Percentiles rank a stretch among this genome's conserved stretches.
Conservation (phyloP, 2,329 filamentous ascomycete species). For the Penicillium brasilianum region DNA sequence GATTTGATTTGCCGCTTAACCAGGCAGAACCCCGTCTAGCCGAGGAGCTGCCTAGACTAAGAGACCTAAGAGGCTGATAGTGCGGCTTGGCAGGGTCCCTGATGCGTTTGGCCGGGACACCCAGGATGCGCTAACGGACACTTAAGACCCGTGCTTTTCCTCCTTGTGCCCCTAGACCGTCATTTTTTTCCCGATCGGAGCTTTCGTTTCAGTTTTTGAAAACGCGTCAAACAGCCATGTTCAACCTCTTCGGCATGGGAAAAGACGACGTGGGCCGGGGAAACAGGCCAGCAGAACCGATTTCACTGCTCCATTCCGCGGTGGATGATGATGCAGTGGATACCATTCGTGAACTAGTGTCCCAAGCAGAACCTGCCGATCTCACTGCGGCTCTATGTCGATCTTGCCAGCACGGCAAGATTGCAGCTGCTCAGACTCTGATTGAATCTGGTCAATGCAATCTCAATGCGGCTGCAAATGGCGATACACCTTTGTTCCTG, state of each 20-base stretch:
- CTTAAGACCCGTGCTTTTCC: not conserved
- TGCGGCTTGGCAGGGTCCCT: not conserved
- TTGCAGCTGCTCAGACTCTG: not conserved
- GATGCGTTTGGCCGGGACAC: not conserved
- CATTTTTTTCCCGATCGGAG: not conserved
- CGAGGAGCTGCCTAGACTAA: not conserved
- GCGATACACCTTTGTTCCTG: slow-evolving; percentile 16
- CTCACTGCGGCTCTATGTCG: slow-evolving; percentile 15
- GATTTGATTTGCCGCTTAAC: not conserved
- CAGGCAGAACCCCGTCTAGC: not conserved
- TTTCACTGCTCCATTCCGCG: not conserved
- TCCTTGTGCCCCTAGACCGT: not conserved
- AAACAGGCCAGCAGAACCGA: not conserved
- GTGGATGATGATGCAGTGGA: slow-evolving; percentile 3
- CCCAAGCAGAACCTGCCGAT: slow-evolving; percentile 9
- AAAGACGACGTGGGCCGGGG: not conserved
- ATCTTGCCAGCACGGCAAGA: slow-evolving; percentile 11
- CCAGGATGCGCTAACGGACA: not conserved
- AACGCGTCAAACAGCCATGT: not conserved
- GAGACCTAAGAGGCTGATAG: not conserved
- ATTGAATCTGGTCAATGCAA: slow-evolving; percentile 11
- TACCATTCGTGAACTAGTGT: slow-evolving; percentile 7
- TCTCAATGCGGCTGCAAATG: slow-evolving; percentile 13
- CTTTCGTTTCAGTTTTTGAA: not conserved
- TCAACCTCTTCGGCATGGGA: not conserved